Evolutionary conservation across 371 early-diverging fungal genomes (phyloP).

Genomic region (Spiromyces aspiralis): DNA sequence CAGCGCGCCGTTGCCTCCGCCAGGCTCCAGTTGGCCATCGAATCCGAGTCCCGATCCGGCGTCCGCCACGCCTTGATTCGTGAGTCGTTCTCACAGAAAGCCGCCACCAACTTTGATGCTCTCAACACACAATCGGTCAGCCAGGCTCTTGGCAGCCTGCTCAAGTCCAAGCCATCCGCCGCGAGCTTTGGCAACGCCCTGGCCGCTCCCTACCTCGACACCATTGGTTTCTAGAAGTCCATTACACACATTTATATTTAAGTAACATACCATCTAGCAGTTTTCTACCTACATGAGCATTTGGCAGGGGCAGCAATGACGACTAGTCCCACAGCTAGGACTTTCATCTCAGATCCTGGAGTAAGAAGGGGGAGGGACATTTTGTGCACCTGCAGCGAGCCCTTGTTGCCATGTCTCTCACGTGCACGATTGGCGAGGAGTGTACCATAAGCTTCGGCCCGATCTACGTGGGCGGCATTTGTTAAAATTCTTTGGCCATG

Average conservation of each 20-base stretch:
- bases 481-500: too few relatives aligned
- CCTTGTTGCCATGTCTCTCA: too few relatives aligned
- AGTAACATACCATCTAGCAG: too few relatives aligned
- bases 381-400: too few relatives aligned
- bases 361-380: too few relatives aligned
- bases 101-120: slow-evolving; percentile 35
- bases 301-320: too few relatives aligned
- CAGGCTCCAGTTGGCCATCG: slow-evolving; percentile 31
- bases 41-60: slow-evolving; percentile 30
- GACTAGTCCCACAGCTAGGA: too few relatives aligned
- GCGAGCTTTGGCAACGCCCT: slow-evolving; percentile 64
- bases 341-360: too few relatives aligned
- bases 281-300: too few relatives aligned
- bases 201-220: slow-evolving; percentile 70
- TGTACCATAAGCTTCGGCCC: too few relatives aligned
- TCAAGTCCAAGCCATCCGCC: slow-evolving; percentile 58
- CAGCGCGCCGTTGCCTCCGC: slow-evolving; percentile 73
- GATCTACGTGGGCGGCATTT: too few relatives aligned
- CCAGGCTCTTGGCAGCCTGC: slow-evolving; percentile 46
- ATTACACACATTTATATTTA: not conserved
- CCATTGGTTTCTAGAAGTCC: slow-evolving; percentile 32
- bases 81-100: slow-evolving; percentile 20
- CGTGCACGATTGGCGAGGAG: too few relatives aligned
- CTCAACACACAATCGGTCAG: slow-evolving; percentile 44
- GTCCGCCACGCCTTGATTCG: slow-evolving; percentile 40